Conservation (phyloP, 2,329 filamentous ascomycete species). For the Bertia moriformis region DNA sequence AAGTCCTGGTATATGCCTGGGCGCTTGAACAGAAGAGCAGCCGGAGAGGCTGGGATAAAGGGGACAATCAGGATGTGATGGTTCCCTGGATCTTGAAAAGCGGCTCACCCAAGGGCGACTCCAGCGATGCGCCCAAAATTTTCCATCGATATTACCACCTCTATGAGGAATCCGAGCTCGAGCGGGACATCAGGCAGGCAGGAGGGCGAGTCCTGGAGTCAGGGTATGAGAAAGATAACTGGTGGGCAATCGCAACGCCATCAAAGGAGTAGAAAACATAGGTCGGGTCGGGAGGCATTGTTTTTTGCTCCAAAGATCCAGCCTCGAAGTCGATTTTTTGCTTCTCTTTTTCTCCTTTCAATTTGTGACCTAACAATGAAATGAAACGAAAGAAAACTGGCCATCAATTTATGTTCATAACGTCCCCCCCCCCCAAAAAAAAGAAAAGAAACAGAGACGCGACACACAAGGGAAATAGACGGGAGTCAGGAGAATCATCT, state of each 20-base stretch:
- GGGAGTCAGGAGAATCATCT: too few species aligned
- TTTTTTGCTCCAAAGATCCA: too few species aligned
- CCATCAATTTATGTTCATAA: too few species aligned
- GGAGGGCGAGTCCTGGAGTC: conserved; percentile 40
- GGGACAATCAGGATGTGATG: conserved; percentile 49
- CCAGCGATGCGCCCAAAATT: conserved; percentile 15
- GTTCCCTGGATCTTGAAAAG: conserved; percentile 51
- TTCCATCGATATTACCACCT: conserved; percentile 53
- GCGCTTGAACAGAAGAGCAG: conserved; percentile 50
- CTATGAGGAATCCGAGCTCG: conserved; percentile 43
- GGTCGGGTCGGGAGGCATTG: too few species aligned
- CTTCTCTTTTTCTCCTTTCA: conserved; percentile 1
- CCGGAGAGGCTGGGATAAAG: conserved; percentile 46
- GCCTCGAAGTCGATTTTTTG: not conserved
- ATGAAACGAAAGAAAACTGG: too few species aligned
- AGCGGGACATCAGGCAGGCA: conserved; percentile 35
- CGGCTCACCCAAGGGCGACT: conserved; percentile 3
- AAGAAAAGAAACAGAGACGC: too few species aligned
- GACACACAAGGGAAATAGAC: too few species aligned
- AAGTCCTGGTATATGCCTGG: conserved; percentile 48
- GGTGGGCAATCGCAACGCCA: conserved; percentile 42
- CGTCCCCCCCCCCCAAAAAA: too few species aligned
- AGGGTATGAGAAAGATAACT: conserved; percentile 56
- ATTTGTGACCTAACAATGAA: too few species aligned
- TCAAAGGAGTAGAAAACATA: not conserved